Percentiles rank a stretch among this genome's conserved stretches.
Evolutionary conservation across 2,329 filamentous ascomycete genomes (phyloP).

Genomic region (Trichoderma endophyticum): DNA sequence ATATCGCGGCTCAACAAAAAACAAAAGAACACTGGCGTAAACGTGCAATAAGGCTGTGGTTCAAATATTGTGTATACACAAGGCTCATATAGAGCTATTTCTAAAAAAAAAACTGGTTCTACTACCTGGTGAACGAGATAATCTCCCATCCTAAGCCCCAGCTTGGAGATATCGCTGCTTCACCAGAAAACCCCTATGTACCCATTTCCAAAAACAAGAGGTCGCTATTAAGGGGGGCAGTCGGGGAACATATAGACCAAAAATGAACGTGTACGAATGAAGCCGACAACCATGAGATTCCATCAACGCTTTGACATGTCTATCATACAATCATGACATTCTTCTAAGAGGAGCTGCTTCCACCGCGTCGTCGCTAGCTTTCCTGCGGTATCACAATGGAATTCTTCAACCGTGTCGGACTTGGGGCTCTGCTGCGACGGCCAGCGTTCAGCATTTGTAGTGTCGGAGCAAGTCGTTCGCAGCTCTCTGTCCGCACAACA

Average conservation of each 20-base stretch:
- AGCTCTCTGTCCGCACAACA: slow-evolving; percentile 78
- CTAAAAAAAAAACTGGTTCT: background rate
- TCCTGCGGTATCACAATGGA: slow-evolving; percentile 40
- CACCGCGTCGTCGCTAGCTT: background rate
- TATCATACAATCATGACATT: slow-evolving; percentile 9
- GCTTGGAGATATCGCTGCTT: background rate
- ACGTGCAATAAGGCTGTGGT: background rate
- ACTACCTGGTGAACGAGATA: background rate
- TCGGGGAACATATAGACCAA: background rate
- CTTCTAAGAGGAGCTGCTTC: background rate
- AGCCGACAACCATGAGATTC: background rate
- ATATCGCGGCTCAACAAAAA: background rate
- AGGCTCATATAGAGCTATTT: background rate
- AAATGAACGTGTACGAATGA: background rate
- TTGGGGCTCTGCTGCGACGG: slow-evolving; percentile 54
- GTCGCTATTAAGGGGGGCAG: background rate
- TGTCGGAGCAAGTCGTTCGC: slow-evolving; percentile 67
- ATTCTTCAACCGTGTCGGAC: slow-evolving; percentile 58
- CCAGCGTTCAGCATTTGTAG: slow-evolving; percentile 54
- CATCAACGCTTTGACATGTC: background rate
- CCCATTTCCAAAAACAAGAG: background rate
- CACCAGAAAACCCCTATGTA: background rate
- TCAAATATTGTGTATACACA: background rate
- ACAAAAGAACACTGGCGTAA: background rate
- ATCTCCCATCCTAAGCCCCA: background rate